A percentile compares a stretch with the other conserved stretches of the same genome.
Conservation (phyloP, 805 yeast genomes). For the Lipomyces sp. region DNA sequence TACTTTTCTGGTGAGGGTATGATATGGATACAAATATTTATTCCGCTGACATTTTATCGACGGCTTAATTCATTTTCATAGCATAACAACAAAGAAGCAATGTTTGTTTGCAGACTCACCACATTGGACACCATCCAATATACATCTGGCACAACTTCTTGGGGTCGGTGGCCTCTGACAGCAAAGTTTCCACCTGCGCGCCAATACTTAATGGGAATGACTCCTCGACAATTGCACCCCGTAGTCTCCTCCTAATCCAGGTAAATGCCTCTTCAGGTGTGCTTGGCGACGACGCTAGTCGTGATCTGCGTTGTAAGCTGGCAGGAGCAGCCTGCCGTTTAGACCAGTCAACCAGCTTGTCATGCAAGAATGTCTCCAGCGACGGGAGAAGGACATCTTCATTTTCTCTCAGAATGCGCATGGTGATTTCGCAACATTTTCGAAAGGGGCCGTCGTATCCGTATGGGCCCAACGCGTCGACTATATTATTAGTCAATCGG, state of each 20-base stretch:
- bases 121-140: slow-evolving; percentile 86
- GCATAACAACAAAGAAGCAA: too few relatives aligned
- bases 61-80: too few relatives aligned
- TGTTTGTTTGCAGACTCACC: too few relatives aligned
- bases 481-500: slow-evolving; percentile 80
- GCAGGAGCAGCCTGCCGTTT: slow-evolving; percentile 30
- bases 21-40: background rate
- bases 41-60: background rate
- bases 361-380: slow-evolving; percentile 87
- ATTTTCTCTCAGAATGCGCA: slow-evolving; percentile 65
- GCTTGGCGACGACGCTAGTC: too few relatives aligned
- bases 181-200: slow-evolving; percentile 88
- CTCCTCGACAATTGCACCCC: slow-evolving; percentile 15
- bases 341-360: slow-evolving; percentile 83
- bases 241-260: slow-evolving; percentile 15
- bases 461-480: slow-evolving; percentile 83
- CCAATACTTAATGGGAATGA: slow-evolving; percentile 84
- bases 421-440: slow-evolving; percentile 78
- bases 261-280: slow-evolving; percentile 26
- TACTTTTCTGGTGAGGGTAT: too few relatives aligned
- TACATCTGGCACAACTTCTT: slow-evolving; percentile 81
- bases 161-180: slow-evolving; percentile 72
- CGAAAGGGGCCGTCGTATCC: slow-evolving; percentile 90
- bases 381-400: slow-evolving; percentile 86
- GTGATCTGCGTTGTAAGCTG: too few relatives aligned